These are phyloP conservation scores for Hanseniaspora uvarum DNA, from an alignment of 1,139 yeast genomes.

Conservation along the genomic window DNA sequence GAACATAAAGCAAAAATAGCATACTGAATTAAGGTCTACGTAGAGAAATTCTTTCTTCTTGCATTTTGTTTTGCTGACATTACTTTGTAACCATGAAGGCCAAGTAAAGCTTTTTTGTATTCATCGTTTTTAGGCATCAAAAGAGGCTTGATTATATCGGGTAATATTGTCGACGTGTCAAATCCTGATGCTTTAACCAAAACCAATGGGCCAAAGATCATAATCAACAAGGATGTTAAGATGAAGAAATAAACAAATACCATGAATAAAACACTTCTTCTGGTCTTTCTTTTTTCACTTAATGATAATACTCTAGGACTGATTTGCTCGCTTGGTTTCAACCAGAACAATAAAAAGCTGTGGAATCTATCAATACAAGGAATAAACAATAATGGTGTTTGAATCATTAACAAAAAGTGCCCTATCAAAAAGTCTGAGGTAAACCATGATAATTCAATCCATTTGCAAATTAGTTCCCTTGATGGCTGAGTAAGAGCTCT, in stretches of 20 bases:
- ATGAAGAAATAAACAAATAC: slow-evolving; percentile 34
- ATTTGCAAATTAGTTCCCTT: slow-evolving; percentile 46
- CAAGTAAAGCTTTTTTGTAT: slow-evolving; percentile 31
- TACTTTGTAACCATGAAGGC: slow-evolving; percentile 31
- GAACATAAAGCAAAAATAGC: not conserved
- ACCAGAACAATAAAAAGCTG: slow-evolving; percentile 50
- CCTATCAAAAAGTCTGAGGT: slow-evolving; percentile 45
- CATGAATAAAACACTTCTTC: slow-evolving; percentile 36
- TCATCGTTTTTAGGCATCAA: slow-evolving; percentile 37
- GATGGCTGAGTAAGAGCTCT: slow-evolving; percentile 42
- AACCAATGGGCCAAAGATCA: slow-evolving; percentile 37
- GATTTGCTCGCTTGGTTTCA: slow-evolving; percentile 44
- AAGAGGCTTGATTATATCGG: slow-evolving; percentile 32
- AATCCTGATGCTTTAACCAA: slow-evolving; percentile 31
- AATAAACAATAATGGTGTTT: slow-evolving; percentile 43
- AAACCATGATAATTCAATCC: slow-evolving; percentile 46
- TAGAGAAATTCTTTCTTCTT: not conserved
- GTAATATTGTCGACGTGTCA: slow-evolving; percentile 36
- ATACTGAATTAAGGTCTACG: not conserved
- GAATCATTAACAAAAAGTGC: slow-evolving; percentile 42
- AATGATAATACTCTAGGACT: slow-evolving; percentile 51
- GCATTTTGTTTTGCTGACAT: slow-evolving; percentile 16
- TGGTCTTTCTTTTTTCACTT: slow-evolving; percentile 74
- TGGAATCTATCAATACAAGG: slow-evolving; percentile 53
- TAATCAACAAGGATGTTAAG: slow-evolving; percentile 28